These are phyloP conservation scores for Elongisporangium senticosum DNA, from an alignment of 352 stramenopile genomes.

Conservation along the genomic window DNA sequence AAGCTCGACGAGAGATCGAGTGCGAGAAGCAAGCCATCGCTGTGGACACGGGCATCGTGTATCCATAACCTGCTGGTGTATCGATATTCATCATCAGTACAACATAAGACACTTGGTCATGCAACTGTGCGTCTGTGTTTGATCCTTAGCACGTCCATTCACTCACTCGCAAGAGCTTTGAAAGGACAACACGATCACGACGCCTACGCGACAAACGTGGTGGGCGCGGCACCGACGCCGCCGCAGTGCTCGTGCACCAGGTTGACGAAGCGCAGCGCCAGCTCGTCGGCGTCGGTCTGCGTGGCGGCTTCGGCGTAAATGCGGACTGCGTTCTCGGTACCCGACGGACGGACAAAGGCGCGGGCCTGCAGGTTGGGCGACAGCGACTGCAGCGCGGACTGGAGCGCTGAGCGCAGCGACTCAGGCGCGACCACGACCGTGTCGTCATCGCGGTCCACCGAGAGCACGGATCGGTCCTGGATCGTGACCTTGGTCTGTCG, in stretches of 20 bases:
- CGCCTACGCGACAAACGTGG: constrained; percentile 61
- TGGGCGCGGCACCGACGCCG: constrained; percentile 56
- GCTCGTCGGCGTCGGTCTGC: constrained; percentile 84
- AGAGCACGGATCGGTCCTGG: constrained; percentile 54
- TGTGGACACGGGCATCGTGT: not conserved
- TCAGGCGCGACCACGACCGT: constrained; percentile 55
- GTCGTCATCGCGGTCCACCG: constrained; percentile 63
- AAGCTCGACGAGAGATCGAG: constrained; percentile 63
- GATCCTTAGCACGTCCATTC: not conserved
- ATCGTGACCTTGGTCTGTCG: constrained; percentile 86
- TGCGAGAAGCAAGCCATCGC: constrained; percentile 43
- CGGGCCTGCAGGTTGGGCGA: constrained; percentile 59
- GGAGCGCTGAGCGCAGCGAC: constrained; percentile 49
- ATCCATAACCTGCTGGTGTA: not conserved
- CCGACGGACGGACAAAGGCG: constrained; percentile 95
- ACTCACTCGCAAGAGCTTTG: too few relatives aligned
- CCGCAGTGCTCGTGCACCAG: constrained; percentile 73
- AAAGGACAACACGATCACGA: not conserved
- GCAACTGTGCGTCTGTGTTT: not conserved
- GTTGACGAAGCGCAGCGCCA: constrained; percentile 84
- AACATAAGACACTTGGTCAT: not conserved
- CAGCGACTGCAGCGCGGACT: constrained; percentile 42
- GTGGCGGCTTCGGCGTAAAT: constrained; percentile 97
- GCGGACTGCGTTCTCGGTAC: constrained; percentile 97
- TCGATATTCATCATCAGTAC: not conserved